These are phyloP conservation scores for Colletotrichum sp. DNA, from an alignment of 2,329 filamentous ascomycete genomes.

Conservation along the genomic window DNA sequence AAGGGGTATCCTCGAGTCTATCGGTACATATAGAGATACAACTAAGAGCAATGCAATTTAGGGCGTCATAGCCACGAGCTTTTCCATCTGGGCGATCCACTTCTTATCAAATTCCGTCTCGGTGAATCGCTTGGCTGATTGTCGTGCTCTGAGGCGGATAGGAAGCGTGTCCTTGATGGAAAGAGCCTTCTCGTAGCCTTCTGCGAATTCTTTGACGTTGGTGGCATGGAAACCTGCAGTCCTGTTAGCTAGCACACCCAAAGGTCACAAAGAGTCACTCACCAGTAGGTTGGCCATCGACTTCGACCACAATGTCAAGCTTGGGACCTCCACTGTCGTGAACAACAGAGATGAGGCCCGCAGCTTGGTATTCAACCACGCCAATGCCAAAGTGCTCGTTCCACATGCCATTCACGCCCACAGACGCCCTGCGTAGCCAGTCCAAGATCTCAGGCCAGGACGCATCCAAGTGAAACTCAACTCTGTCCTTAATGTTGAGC, in stretches of 20 bases:
- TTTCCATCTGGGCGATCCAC: slow-evolving; percentile 79
- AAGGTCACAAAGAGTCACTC: slow-evolving; percentile 29
- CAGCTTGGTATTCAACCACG: slow-evolving; percentile 97
- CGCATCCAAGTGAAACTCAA: slow-evolving; percentile 89
- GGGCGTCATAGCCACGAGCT: slow-evolving; percentile 60
- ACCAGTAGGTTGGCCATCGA: slow-evolving; percentile 82
- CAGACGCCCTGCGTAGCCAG: slow-evolving; percentile 76
- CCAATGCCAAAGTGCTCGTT: slow-evolving; percentile 99
- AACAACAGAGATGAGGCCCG: slow-evolving; percentile 89
- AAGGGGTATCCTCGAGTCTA: slow-evolving; percentile 43
- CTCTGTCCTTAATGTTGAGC: slow-evolving; percentile 80
- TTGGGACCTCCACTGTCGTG: slow-evolving; percentile 94
- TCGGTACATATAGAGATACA: slow-evolving; percentile 24
- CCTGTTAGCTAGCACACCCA: slow-evolving; percentile 20
- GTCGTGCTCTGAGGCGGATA: slow-evolving; percentile 77
- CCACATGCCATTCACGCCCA: slow-evolving; percentile 99
- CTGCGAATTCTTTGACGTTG: slow-evolving; percentile 78
- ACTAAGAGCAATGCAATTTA: slow-evolving; percentile 13
- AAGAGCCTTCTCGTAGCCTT: slow-evolving; percentile 79
- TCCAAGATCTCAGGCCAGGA: slow-evolving; percentile 86
- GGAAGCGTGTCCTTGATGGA: slow-evolving; percentile 73
- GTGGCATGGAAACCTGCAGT: slow-evolving; percentile 80
- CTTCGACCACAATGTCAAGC: slow-evolving; percentile 84
- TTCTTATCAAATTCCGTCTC: slow-evolving; percentile 82
- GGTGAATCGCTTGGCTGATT: slow-evolving; percentile 83